A percentile compares a stretch with the other conserved stretches of the same genome.
These are phyloP conservation scores for Ophiocordyceps camponoti-leonardi DNA, from an alignment of 2,329 filamentous ascomycete species.

Conservation along the genomic window DNA sequence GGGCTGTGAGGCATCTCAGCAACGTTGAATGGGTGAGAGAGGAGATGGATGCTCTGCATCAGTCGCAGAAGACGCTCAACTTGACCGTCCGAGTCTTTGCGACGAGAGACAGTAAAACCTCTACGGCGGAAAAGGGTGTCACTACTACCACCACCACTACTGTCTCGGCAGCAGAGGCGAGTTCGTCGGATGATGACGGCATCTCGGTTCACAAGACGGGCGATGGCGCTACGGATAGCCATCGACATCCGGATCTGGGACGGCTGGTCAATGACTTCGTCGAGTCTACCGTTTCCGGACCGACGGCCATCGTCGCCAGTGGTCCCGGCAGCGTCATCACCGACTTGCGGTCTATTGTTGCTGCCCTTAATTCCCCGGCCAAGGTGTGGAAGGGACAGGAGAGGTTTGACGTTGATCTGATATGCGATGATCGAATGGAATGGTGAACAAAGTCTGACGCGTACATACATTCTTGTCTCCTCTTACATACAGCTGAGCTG, in stretches of 20 bases:
- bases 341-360: conserved; percentile 37
- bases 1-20: conserved; percentile 37
- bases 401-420: conserved; percentile 34
- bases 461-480: too few species aligned
- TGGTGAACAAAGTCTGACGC: conserved; percentile 18
- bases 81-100: conserved; percentile 41
- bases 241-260: conserved; percentile 26
- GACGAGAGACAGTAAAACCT: conserved; percentile 29
- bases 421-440: conserved; percentile 44
- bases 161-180: conserved; percentile 6
- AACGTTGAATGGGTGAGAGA: conserved; percentile 40
- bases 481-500: too few species aligned
- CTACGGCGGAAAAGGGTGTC: neutral
- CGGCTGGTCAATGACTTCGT: conserved; percentile 31
- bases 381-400: conserved; percentile 42
- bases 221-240: conserved; percentile 10
- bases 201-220: conserved; percentile 13
- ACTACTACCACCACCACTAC: conserved; percentile 6
- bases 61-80: conserved; percentile 16
- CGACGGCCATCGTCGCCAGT: conserved; percentile 40
- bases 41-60: conserved; percentile 34
- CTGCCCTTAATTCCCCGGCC: conserved; percentile 29
- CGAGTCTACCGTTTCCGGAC: conserved; percentile 23
- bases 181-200: conserved; percentile 10
- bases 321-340: conserved; percentile 42